These are phyloP conservation scores for Trypanosoma cruzi DNA, from an alignment of 208 protist species.

Conservation along the genomic window DNA sequence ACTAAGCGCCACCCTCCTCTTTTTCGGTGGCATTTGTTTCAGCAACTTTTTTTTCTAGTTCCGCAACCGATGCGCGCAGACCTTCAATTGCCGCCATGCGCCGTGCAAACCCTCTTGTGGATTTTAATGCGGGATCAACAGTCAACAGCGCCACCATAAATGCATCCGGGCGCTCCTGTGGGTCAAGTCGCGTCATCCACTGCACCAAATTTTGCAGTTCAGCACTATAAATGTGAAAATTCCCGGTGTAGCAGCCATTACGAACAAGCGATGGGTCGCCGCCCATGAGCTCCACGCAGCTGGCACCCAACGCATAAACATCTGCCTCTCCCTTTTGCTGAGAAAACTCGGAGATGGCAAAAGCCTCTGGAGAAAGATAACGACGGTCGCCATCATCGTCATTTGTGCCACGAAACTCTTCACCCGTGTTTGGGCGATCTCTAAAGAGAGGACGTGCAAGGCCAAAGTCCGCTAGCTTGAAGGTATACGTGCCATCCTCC, in stretches of 20 bases:
- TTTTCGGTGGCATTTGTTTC: neutral
- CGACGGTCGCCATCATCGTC: conserved; percentile 85
- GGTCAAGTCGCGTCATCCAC: conserved; percentile 40
- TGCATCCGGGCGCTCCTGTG: conserved; percentile 38
- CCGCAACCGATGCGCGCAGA: conserved; percentile 5
- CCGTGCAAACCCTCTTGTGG: conserved; percentile 8
- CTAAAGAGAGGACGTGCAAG: conserved; percentile 51
- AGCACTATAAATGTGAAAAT: conserved; percentile 29
- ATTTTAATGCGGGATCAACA: conserved; percentile 15
- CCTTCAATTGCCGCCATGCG: neutral
- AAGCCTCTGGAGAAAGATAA: conserved; percentile 78
- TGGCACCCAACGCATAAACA: conserved; percentile 91
- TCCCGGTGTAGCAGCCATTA: conserved; percentile 24
- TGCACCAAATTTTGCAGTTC: conserved; percentile 36
- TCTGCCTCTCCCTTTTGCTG: conserved; percentile 57
- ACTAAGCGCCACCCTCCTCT: neutral
- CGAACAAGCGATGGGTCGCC: conserved; percentile 39
- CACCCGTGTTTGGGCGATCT: conserved; percentile 34
- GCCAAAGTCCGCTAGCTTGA: conserved; percentile 90
- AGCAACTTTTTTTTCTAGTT: conserved; percentile 11
- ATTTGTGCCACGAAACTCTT: conserved; percentile 68
- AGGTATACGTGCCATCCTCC: conserved; percentile 40
- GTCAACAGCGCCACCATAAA: conserved; percentile 43
- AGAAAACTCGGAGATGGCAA: conserved; percentile 34
- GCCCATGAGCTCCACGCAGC: conserved; percentile 73